Evolutionary conservation across 805 yeast species (phyloP).

Genomic region (Brettanomyces nanus): DNA sequence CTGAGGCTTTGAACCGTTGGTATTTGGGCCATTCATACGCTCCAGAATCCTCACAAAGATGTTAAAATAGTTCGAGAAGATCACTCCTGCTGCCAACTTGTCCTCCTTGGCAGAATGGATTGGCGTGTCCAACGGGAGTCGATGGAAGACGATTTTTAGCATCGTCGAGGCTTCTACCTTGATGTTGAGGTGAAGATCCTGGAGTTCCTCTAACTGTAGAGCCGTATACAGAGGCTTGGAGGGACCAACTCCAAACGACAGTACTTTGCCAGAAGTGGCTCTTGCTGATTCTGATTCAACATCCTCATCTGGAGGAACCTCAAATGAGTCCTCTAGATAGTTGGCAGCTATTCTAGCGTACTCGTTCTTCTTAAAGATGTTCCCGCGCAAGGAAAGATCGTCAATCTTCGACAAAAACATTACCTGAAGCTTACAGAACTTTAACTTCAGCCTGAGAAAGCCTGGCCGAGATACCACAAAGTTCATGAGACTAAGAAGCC

Average conservation of each 20-base stretch:
- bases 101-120: constrained; percentile 27
- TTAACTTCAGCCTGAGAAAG: constrained; percentile 22
- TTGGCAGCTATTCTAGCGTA: constrained; percentile 26
- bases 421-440: constrained; percentile 25
- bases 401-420: constrained; percentile 19
- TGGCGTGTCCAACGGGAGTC: constrained; percentile 55
- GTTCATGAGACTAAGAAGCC: constrained; percentile 17
- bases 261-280: not conserved
- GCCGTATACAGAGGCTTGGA: not conserved
- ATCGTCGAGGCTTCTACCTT: constrained; percentile 49
- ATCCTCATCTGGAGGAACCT: not conserved
- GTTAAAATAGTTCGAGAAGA: constrained; percentile 64
- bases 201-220: constrained; percentile 12
- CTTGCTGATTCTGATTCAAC: not conserved
- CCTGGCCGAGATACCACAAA: constrained; percentile 9
- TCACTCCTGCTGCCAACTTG: constrained; percentile 32
- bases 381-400: constrained; percentile 24
- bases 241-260: constrained; percentile 2
- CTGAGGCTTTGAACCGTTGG: not conserved
- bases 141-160: constrained; percentile 44
- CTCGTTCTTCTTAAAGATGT: constrained; percentile 22
- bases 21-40: constrained; percentile 25
- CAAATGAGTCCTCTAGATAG: constrained; percentile 28
- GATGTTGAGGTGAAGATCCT: constrained; percentile 23
- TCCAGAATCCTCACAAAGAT: constrained; percentile 47